Conservation (phyloP, 164 flowering plant species). For the Macadamia integrifolia region DNA sequence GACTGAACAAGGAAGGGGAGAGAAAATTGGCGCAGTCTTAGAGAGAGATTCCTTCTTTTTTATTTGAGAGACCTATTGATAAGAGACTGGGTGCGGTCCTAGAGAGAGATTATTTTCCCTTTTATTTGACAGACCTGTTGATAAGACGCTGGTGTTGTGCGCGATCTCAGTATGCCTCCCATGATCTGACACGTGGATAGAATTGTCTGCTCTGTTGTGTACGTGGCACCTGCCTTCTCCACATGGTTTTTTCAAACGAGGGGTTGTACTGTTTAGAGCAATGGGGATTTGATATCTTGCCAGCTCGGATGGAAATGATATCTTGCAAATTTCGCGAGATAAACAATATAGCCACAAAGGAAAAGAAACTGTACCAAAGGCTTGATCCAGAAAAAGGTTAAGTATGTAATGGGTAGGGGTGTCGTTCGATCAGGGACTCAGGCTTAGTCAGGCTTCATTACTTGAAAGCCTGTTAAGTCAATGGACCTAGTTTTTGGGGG, state of each 20-base stretch:
- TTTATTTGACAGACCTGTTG: constrained; percentile 22
- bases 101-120: constrained; percentile 12
- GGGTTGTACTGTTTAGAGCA: not conserved
- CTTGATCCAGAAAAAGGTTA: too few relatives aligned
- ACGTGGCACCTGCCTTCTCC: constrained; percentile 45
- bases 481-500: too few relatives aligned
- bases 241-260: constrained; percentile 30
- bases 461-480: too few relatives aligned
- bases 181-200: constrained; percentile 50
- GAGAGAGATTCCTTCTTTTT: constrained; percentile 15
- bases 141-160: constrained; percentile 57
- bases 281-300: constrained; percentile 12
- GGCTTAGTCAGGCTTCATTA: too few relatives aligned
- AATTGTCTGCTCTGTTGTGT: constrained; percentile 15
- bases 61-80: constrained; percentile 31
- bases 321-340: not conserved
- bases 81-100: constrained; percentile 41
- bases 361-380: too few relatives aligned
- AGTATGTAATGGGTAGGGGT: too few relatives aligned
- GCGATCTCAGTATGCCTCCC: constrained; percentile 64
- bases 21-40: constrained; percentile 6
- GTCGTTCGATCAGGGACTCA: too few relatives aligned
- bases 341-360: too few relatives aligned
- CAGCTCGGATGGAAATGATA: constrained; percentile 19
- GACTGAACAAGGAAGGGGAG: constrained; percentile 10